Percentiles rank a stretch among this genome's conserved stretches.
These are phyloP conservation scores for Colletotrichum zoysiae DNA, from an alignment of 2,329 filamentous ascomycete species.

Conservation along the genomic window DNA sequence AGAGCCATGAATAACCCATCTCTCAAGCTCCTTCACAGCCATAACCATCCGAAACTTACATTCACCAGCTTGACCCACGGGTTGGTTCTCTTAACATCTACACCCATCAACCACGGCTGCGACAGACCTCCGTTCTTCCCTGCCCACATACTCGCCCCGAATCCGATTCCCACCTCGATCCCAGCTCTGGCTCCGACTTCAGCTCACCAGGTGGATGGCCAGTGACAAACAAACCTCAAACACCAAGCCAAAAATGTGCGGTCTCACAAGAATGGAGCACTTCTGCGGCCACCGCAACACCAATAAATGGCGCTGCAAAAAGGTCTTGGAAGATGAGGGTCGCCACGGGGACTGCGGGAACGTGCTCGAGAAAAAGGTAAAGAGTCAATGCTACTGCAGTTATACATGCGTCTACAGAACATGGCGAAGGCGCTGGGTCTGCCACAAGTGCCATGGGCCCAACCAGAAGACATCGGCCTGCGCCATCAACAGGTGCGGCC, in stretches of 20 bases:
- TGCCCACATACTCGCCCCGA: accelerated
- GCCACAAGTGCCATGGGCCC: conserved; percentile 6
- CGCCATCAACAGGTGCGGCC: neutral
- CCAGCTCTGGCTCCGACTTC: neutral
- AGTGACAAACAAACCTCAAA: neutral
- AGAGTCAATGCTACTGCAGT: neutral
- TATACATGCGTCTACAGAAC: neutral
- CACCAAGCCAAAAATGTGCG: conserved; percentile 1
- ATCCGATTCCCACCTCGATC: neutral
- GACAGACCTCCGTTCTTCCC: neutral
- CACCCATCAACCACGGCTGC: accelerated
- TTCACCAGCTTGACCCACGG: too few species aligned
- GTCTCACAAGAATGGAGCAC: neutral
- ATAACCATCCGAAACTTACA: neutral
- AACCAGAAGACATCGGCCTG: conserved; percentile 9
- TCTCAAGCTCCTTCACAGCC: neutral
- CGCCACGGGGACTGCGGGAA: neutral
- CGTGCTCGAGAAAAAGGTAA: neutral
- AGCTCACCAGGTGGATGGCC: neutral
- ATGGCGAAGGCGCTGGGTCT: conserved; percentile 10
- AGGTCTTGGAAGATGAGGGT: neutral
- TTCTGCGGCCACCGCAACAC: neutral
- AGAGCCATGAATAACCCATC: neutral
- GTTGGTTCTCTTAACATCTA: neutral
- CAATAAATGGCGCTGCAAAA: neutral